Evolutionary conservation across 176 grass and related monocot genomes (phyloP).

Genomic region (Canna indica): DNA sequence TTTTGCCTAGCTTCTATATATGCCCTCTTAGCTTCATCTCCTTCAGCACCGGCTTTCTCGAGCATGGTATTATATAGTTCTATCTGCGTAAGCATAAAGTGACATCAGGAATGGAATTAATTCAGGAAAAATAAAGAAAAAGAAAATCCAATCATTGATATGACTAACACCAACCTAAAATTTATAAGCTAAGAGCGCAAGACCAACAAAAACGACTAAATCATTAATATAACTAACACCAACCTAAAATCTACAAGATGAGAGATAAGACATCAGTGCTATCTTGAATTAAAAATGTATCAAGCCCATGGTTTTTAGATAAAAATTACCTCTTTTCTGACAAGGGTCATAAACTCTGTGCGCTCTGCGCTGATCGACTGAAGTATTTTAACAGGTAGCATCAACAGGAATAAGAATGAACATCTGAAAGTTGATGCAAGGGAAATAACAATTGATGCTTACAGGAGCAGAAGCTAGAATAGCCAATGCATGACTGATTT

Average conservation of each 20-base stretch:
- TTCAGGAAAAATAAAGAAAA: not conserved
- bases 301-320: too few species aligned
- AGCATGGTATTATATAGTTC: conserved; percentile 74
- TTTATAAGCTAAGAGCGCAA: too few species aligned
- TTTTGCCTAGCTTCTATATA: conserved; percentile 72
- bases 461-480: conserved; percentile 90
- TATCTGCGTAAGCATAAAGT: conserved; percentile 32
- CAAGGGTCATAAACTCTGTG: conserved; percentile 77
- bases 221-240: too few species aligned
- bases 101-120: too few species aligned
- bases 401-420: conserved; percentile 9
- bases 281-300: too few species aligned
- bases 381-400: conserved; percentile 1
- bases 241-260: too few species aligned
- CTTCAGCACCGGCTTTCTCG: conserved; percentile 76
- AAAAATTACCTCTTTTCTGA: conserved; percentile 76
- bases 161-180: too few species aligned
- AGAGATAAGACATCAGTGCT: too few species aligned
- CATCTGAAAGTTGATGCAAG: conserved; percentile 4
- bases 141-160: too few species aligned
- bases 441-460: conserved; percentile 27
- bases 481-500: conserved; percentile 74
- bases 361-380: conserved; percentile 80
- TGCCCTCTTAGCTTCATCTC: conserved; percentile 74
- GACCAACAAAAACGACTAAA: too few species aligned